Conservation (phyloP, 2,329 filamentous ascomycete genomes). For the Alternaria ventricosa region DNA sequence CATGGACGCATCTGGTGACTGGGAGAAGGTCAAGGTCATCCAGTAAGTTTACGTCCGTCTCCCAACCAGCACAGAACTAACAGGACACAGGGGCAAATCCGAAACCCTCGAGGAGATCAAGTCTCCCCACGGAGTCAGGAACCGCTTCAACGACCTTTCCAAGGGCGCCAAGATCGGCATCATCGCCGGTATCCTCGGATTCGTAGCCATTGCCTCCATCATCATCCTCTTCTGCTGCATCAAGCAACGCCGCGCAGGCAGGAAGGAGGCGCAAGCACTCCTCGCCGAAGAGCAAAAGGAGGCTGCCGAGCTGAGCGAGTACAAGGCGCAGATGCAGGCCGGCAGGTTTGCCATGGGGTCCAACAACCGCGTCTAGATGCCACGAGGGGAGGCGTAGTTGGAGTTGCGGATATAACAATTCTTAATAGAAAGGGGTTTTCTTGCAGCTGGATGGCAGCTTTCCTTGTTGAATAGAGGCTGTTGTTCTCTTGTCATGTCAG, state of each 20-base stretch:
- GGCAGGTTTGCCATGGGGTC: slow-evolving; percentile 31
- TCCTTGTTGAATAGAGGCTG: slow-evolving; percentile 2
- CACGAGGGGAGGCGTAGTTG: background rate
- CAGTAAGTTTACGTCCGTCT: slow-evolving; percentile 39
- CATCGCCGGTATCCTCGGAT: slow-evolving; percentile 35
- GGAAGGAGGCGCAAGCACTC: slow-evolving; percentile 40
- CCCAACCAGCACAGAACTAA: slow-evolving; percentile 13
- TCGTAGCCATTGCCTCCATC: slow-evolving; percentile 32
- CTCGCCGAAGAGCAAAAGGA: slow-evolving; percentile 47
- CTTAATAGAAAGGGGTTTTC: slow-evolving; percentile 7
- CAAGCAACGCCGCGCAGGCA: slow-evolving; percentile 48
- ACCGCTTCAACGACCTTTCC: slow-evolving; percentile 45
- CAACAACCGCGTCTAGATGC: slow-evolving; percentile 15
- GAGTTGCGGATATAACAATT: slow-evolving; percentile 6
- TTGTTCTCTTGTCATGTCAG: slow-evolving; percentile 10
- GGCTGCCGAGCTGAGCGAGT: slow-evolving; percentile 43
- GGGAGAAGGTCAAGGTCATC: slow-evolving; percentile 59
- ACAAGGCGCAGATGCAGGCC: slow-evolving; percentile 38
- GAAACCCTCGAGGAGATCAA: slow-evolving; percentile 44
- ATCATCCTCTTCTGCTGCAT: slow-evolving; percentile 48
- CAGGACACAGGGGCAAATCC: slow-evolving; percentile 41
- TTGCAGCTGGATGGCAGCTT: slow-evolving; percentile 5
- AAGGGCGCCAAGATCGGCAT: slow-evolving; percentile 45
- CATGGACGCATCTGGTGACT: slow-evolving; percentile 23
- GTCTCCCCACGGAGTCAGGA: slow-evolving; percentile 44